Conservation (phyloP, 179 eudicot genomes). For the Pouteria campechiana region DNA sequence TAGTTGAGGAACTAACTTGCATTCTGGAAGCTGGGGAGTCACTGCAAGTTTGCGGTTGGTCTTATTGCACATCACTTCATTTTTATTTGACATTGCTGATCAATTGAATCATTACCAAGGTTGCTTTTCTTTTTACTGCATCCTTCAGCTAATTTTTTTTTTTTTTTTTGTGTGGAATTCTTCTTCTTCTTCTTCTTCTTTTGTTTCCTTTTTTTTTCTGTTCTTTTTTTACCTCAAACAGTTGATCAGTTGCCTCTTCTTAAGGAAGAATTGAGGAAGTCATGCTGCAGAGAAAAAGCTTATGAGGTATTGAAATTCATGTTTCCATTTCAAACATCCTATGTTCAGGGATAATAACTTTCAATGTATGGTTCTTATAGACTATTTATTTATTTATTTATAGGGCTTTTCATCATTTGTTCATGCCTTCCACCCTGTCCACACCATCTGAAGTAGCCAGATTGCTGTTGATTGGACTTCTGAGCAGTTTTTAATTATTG, state of each 20-base stretch:
- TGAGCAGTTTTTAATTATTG: no score
- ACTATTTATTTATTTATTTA: no score
- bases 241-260: slow-evolving; percentile 59
- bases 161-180: background rate
- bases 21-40: slow-evolving; percentile 50
- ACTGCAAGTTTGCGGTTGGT: slow-evolving; percentile 64
- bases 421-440: no score
- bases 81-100: background rate
- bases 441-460: no score
- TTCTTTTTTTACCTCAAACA: slow-evolving; percentile 11
- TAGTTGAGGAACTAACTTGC: slow-evolving; percentile 51
- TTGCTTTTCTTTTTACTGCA: background rate
- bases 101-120: background rate
- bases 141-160: background rate
- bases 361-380: no score
- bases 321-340: background rate
- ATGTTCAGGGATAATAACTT: no score
- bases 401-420: no score
- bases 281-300: slow-evolving; percentile 79
- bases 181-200: background rate
- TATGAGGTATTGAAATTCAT: slow-evolving; percentile 37
- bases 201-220: background rate
- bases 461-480: no score
- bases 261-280: slow-evolving; percentile 66
- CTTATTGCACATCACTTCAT: background rate